Percentiles rank a stretch among this genome's conserved stretches.
Evolutionary conservation across 495 filamentous ascomycete genomes (phyloP).

Genomic region (Penicillium samsonianum): DNA sequence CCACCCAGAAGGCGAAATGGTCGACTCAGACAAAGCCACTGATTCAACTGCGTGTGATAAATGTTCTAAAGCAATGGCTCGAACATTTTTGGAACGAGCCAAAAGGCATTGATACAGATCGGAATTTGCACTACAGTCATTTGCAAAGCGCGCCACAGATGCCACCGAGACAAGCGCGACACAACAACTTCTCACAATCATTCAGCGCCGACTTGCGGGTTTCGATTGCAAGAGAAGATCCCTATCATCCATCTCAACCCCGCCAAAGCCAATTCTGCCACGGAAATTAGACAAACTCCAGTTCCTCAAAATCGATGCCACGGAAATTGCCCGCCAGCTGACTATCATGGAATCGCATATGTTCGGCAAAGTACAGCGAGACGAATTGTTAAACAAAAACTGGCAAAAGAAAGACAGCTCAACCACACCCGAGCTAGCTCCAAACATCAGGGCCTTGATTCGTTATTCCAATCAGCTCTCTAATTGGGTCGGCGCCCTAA

Average conservation of each 20-base stretch:
- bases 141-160: constrained; percentile 76
- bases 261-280: constrained; percentile 81
- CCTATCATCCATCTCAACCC: constrained; percentile 62
- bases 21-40: constrained; percentile 79
- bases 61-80: constrained; percentile 92
- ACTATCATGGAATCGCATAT: constrained; percentile 89
- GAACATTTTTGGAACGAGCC: constrained; percentile 94
- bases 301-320: constrained; percentile 88
- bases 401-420: constrained; percentile 79
- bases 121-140: constrained; percentile 74
- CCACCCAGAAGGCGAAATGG: constrained; percentile 70
- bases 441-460: constrained; percentile 88
- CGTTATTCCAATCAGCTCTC: constrained; percentile 93
- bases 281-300: constrained; percentile 97
- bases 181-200: constrained; percentile 66
- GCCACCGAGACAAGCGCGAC: constrained; percentile 74
- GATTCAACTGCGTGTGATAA: constrained; percentile 84
- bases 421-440: constrained; percentile 72
- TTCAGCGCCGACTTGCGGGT: constrained; percentile 78
- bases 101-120: constrained; percentile 66
- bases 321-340: constrained; percentile 87
- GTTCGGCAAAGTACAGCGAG: constrained; percentile 81
- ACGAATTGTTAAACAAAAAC: constrained; percentile 87
- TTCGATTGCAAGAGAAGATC: constrained; percentile 54
- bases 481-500: constrained; percentile 95